phyloP scores from a whole-genome alignment of 2,329 filamentous ascomycete genomes.

The Fonsecaea pedrosoi region DNA sequence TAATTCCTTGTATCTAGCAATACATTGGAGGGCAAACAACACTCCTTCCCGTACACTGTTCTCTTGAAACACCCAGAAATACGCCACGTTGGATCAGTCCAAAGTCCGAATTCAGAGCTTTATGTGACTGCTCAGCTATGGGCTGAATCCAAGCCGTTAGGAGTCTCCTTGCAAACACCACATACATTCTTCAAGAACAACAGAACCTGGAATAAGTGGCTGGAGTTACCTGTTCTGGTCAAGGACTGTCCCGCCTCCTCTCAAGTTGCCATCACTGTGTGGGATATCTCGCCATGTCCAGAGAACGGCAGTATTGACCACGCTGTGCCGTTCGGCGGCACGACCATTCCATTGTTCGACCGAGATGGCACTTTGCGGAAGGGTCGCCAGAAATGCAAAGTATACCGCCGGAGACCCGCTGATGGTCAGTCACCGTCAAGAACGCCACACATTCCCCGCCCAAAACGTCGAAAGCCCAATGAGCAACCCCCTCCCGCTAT shows the following conservation, averaged over 20 bases:
- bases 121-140: constrained; percentile 93
- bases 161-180: constrained; percentile 87
- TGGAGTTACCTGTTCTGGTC: constrained; percentile 84
- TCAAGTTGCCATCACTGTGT: constrained; percentile 88
- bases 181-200: constrained; percentile 86
- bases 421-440: constrained; percentile 82
- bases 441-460: constrained; percentile 73
- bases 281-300: constrained; percentile 87
- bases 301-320: constrained; percentile 73
- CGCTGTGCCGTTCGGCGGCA: constrained; percentile 90
- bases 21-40: constrained; percentile 78
- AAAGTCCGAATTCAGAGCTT: constrained; percentile 79
- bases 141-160: constrained; percentile 93
- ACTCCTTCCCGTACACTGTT: constrained; percentile 75
- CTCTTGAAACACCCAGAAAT: constrained; percentile 80
- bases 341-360: constrained; percentile 90
- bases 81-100: constrained; percentile 85
- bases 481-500: constrained; percentile 56
- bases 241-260: constrained; percentile 80
- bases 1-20: constrained; percentile 58
- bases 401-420: constrained; percentile 81
- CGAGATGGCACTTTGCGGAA: constrained; percentile 89
- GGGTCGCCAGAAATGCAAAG: constrained; percentile 86
- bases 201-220: constrained; percentile 91
- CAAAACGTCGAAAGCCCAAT: constrained; percentile 59